Evolutionary conservation across 2,329 filamentous ascomycete genomes (phyloP), one percentile per base, ranked within the genome.

Genomic region (Seiridium unicorne): DNA sequence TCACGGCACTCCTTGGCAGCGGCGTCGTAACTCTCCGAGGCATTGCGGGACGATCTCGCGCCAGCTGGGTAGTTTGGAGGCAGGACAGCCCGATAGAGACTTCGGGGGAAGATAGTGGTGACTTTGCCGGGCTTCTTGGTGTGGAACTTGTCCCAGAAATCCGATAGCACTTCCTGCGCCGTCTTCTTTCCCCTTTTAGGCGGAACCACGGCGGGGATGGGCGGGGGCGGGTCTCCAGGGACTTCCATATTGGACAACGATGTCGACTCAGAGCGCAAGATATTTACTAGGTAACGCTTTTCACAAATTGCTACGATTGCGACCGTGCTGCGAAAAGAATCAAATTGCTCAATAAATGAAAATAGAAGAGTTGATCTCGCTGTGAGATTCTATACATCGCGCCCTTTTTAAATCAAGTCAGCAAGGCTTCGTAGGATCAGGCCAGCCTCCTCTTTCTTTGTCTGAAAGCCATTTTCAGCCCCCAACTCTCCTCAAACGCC

Each of bases 71-170:
- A 61, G 10, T 62, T 59, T 10, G 65, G 63, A 0, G 71, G 71
- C 1, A 74, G 66, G 11, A 75, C 68, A 32, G 69, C 69, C 44
- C 66, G 63, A 60, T 79, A 80, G 3, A 79, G 71, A 31, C 69
- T 70, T 4, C 74, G 74, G 1, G 78, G 77, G 58, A 80, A 78
- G 65, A 80, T 74, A 51, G 77, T 77, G 1, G 78, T 80, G 35
- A 79, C 73, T 61, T 77, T 79, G 40, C 77, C 77, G 1, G 76
- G 74, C 40, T 71, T 69, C 54, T 73, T 76, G 54, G 74, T 67
- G 63, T 78, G 75, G 65, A 77, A 79, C 61, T 70, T 72, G 56
- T 70, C 69, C 77, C 77, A 80, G 65, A 79, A 80, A 36, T 74
- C 74, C 42, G 71, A 70, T 36, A 80, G 69, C 9, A 71, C 62